Evolutionary conservation across 768 basidiomycete genomes (phyloP).

Genomic region (Russula earlei): DNA sequence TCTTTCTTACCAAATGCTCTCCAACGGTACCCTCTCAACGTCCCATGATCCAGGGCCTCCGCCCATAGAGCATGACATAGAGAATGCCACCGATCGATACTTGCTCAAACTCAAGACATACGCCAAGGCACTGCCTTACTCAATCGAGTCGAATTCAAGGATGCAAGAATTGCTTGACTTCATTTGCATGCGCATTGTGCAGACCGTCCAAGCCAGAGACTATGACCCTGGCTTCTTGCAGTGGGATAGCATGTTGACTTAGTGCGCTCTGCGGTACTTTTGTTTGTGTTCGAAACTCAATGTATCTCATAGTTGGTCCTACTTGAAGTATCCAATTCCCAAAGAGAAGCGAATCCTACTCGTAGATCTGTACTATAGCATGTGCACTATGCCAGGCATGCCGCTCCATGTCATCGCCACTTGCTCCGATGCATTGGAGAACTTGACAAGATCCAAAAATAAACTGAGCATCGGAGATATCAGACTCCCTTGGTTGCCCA

Average conservation of each 20-base stretch:
- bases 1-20: constrained; percentile 4
- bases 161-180: constrained; percentile 73
- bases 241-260: constrained; percentile 69
- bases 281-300: constrained; percentile 18
- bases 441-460: constrained; percentile 56
- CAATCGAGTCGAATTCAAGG: constrained; percentile 63
- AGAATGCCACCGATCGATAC: constrained; percentile 35
- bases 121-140: constrained; percentile 62
- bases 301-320: constrained; percentile 49
- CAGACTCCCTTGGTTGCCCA: constrained; percentile 74
- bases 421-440: constrained; percentile 53
- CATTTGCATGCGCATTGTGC: constrained; percentile 55
- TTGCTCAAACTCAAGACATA: constrained; percentile 54
- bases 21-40: constrained; percentile 2
- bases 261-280: constrained; percentile 37
- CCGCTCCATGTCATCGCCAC: constrained; percentile 57
- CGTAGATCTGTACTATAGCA: constrained; percentile 69
- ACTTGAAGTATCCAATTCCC: constrained; percentile 82
- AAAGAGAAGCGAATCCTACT: constrained; percentile 66
- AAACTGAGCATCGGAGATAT: constrained; percentile 71
- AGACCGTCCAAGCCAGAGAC: constrained; percentile 72
- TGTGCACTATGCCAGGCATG: constrained; percentile 71
- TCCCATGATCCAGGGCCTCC: constrained; percentile 30
- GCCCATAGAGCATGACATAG: constrained; percentile 27
- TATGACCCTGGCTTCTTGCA: constrained; percentile 73